These are phyloP conservation scores for Effrenium voratum DNA, from an alignment of 73 alveolate species.

Conservation along the genomic window DNA sequence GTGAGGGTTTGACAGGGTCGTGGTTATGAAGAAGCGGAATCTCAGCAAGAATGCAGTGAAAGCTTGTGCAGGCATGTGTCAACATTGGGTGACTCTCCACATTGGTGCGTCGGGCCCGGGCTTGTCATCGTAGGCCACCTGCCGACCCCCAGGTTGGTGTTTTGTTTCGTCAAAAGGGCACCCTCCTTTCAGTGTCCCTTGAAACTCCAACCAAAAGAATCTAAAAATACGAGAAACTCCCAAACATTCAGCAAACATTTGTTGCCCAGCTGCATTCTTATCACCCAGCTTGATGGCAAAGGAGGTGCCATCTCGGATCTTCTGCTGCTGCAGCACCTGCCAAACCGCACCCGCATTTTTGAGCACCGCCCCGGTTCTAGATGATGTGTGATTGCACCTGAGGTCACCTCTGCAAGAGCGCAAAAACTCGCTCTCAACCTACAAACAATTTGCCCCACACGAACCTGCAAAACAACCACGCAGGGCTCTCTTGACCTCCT, in stretches of 20 bases:
- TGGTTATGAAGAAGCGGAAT: conserved; percentile 99
- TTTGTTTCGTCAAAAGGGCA: neutral
- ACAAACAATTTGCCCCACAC: too few species aligned
- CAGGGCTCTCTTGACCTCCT: too few species aligned
- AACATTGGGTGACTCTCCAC: too few species aligned
- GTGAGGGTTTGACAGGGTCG: conserved; percentile 99
- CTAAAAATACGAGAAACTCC: neutral
- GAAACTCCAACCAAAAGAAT: neutral
- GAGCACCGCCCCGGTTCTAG: too few species aligned
- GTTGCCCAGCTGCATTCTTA: conserved; percentile 76
- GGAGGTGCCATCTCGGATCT: conserved; percentile 91
- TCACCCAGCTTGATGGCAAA: conserved; percentile 95
- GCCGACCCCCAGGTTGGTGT: too few species aligned
- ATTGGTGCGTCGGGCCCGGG: neutral
- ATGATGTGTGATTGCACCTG: too few species aligned
- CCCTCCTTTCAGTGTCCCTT: neutral
- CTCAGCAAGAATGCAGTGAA: too few species aligned
- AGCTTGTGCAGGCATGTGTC: too few species aligned
- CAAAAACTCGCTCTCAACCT: too few species aligned
- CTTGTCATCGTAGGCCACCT: conserved; percentile 78
- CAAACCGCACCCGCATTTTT: too few species aligned
- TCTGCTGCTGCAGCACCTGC: conserved; percentile 94
- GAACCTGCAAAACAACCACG: too few species aligned
- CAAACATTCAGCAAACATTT: neutral
- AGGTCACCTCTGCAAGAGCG: too few species aligned